phyloP scores from a whole-genome alignment of 2,329 filamentous ascomycete genomes.

The Fonsecaea nubica region DNA sequence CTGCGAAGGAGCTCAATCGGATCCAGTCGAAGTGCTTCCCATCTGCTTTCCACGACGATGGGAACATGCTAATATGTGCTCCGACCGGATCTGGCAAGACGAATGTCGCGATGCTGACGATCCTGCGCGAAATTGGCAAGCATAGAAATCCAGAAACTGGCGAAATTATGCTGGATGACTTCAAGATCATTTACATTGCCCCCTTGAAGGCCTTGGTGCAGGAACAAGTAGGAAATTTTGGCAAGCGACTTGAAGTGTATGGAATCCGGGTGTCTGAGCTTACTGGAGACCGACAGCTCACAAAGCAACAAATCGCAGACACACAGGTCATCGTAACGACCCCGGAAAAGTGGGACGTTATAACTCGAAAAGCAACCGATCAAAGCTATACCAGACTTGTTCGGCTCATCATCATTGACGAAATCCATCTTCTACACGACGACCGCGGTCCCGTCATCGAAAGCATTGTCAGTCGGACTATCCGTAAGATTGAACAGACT shows the following conservation, averaged over 20 bases:
- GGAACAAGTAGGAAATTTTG: slow-evolving; percentile 97
- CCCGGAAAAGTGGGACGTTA: slow-evolving; percentile 98
- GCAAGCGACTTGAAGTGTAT: slow-evolving; percentile 85
- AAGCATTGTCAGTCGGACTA: slow-evolving; percentile 93
- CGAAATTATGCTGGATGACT: slow-evolving; percentile 93
- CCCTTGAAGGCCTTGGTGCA: slow-evolving; percentile 94
- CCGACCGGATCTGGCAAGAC: slow-evolving; percentile 98
- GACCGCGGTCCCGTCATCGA: slow-evolving; percentile 96
- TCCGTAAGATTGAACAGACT: slow-evolving; percentile 90
- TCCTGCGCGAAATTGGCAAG: slow-evolving; percentile 95
- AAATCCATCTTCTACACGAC: slow-evolving; percentile 96
- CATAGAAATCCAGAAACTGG: slow-evolving; percentile 86
- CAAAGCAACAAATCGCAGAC: slow-evolving; percentile 96
- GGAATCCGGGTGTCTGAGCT: slow-evolving; percentile 94
- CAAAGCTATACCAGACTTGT: slow-evolving; percentile 98
- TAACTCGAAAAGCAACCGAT: slow-evolving; percentile 96
- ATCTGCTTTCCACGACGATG: slow-evolving; percentile 88
- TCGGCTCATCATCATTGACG: slow-evolving; percentile 92
- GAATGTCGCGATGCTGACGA: slow-evolving; percentile 96
- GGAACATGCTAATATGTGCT: slow-evolving; percentile 97
- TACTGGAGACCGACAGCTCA: slow-evolving; percentile 96
- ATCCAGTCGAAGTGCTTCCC: slow-evolving; percentile 95
- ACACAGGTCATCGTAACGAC: slow-evolving; percentile 98
- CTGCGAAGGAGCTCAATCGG: slow-evolving; percentile 85
- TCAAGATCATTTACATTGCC: slow-evolving; percentile 98